phyloP scores from a whole-genome alignment of 768 basidiomycete species.

The Trametes villosa region DNA sequence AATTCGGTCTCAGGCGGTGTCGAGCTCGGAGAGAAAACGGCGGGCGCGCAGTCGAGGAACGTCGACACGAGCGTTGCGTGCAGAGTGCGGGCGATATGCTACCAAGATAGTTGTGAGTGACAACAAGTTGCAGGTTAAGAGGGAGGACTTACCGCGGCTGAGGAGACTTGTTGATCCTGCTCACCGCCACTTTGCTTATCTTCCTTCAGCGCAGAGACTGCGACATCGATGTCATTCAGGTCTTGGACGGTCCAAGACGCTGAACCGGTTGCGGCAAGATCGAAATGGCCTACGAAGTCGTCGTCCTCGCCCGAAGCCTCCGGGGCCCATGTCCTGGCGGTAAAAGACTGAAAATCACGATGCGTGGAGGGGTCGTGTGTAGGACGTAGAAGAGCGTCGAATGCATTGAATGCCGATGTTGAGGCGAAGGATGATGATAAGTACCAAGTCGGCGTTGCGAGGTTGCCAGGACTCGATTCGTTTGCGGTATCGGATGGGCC shows the following conservation, averaged over 20 bases:
- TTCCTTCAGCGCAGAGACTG: not conserved
- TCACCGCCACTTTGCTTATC: constrained; percentile 4
- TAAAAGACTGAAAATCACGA: not conserved
- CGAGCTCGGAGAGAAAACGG: constrained; percentile 74
- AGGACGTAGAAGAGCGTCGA: constrained; percentile 51
- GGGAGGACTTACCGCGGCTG: constrained; percentile 23
- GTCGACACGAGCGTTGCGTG: constrained; percentile 80
- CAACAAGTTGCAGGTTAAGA: too few species aligned
- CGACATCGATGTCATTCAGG: constrained; percentile 21
- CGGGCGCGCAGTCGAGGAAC: constrained; percentile 86
- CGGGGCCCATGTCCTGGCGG: constrained; percentile 37
- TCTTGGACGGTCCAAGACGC: constrained; percentile 31
- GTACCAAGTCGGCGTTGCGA: constrained; percentile 61
- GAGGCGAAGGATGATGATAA: constrained; percentile 62
- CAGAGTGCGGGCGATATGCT: constrained; percentile 77
- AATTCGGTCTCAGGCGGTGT: constrained; percentile 62
- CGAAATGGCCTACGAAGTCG: constrained; percentile 34
- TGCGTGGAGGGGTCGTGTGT: not conserved
- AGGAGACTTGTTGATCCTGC: constrained; percentile 18
- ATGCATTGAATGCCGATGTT: constrained; percentile 53
- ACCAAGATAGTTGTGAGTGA: constrained; percentile 2
- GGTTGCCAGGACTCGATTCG: constrained; percentile 4
- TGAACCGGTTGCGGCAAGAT: constrained; percentile 12
- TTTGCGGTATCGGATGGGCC: not conserved
- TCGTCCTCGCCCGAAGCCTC: constrained; percentile 42